Base-by-base conservation (phyloP, 371 early-diverging fungal species). In the Mortierella sp. region DNA sequence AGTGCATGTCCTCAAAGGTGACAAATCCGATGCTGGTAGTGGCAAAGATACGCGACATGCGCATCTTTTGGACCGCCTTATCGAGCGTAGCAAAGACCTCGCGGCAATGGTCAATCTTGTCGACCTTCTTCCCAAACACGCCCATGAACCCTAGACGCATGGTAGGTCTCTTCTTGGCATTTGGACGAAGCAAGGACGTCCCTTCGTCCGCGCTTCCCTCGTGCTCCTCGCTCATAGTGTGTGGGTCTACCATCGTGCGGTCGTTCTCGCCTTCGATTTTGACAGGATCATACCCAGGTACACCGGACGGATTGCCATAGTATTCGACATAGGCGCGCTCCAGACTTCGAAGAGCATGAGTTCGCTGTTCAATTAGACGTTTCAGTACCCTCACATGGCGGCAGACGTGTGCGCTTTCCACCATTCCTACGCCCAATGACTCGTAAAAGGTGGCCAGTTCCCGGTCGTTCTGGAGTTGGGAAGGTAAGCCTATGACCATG, bases 401-500 rank as follows among this genome's bases (percentile, higher is more conserved):
- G 39, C 84, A 82, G 9, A 87, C 80, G 56, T 87, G 86, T 0
- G 87, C 89, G 2, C 84, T 84, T 31, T 90, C 86, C 4, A 90
- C 90, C 0, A 69, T 68, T 31, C 90, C 90, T 23, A 83, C 79
- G 12, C 84, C 85, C 24, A 90, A 60, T 0, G 78, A 79, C 34
- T 87, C 86, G 60, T 87, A 90, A 63, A 84, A 90, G 1, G 84
- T 84, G 15, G 88, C 86, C 12, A 90, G 60, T 17, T 72, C 69
- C 9, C 78, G 60, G 56, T 88, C 86, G 4, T 80, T 78, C 46
- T 88, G 83, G 17, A 88, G 57, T 15, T 80, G 61, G 0, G 80
- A 64, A 19, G 90, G 90, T n/a, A 90, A 79, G 3, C 86, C 88
- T 0, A 84, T 83, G 17, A 90, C 82, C 68, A 90, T 73, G 21